Conservation (phyloP, 2,329 filamentous ascomycete species). For the Elsinoe ampelina region DNA sequence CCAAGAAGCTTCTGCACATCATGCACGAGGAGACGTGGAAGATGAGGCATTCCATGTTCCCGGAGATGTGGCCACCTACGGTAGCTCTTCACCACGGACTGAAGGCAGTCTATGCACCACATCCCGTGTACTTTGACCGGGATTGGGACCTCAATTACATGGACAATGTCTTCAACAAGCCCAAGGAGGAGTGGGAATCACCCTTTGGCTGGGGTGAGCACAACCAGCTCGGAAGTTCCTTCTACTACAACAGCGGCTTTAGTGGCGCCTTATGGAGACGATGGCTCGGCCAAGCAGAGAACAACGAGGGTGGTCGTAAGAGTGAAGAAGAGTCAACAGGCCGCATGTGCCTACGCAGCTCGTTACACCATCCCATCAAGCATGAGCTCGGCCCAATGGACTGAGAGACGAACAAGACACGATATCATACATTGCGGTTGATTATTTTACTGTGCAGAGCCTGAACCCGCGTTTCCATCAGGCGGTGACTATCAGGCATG, state of each 20-base stretch:
- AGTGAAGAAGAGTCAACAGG: constrained; percentile 32
- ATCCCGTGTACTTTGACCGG: constrained; percentile 71
- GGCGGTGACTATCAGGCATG: neutral
- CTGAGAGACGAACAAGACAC: constrained; percentile 9
- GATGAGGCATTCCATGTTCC: constrained; percentile 63
- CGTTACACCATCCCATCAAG: constrained; percentile 42
- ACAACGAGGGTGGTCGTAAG: constrained; percentile 30
- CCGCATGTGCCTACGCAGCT: constrained; percentile 38
- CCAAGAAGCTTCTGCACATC: constrained; percentile 59
- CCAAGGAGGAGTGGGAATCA: constrained; percentile 35
- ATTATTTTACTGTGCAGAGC: constrained; percentile 4
- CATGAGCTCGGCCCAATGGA: constrained; percentile 31
- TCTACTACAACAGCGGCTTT: constrained; percentile 44
- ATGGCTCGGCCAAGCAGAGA: constrained; percentile 41
- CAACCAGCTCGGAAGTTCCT: constrained; percentile 41
- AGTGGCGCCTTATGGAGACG: constrained; percentile 39
- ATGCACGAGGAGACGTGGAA: constrained; percentile 70
- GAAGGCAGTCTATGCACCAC: constrained; percentile 68
- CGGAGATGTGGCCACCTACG: constrained; percentile 70
- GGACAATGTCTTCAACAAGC: constrained; percentile 41
- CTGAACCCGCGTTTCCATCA: neutral
- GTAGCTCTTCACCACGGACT: constrained; percentile 67
- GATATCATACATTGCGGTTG: constrained; percentile 3
- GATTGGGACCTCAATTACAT: constrained; percentile 50
- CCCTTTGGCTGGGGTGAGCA: constrained; percentile 45